Base-by-base conservation (phyloP, 106 monocot species). In the Apostasia shenzhenica region DNA sequence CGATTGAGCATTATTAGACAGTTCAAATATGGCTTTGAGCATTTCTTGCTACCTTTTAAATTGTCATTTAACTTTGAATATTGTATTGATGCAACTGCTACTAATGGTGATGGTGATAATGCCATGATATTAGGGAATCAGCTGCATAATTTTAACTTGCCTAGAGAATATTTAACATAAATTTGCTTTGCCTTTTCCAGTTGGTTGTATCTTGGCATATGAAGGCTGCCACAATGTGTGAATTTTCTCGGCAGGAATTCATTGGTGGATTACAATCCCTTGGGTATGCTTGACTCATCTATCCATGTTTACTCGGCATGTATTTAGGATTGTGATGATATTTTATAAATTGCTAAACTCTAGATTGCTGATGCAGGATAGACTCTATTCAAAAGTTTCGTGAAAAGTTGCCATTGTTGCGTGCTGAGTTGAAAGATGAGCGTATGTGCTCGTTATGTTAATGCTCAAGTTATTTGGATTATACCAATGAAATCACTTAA, bases 201-300 rank as follows among this genome's bases (percentile, higher is more conserved):
- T 75, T 95, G 63, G 91, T 95, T 71, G 44, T 95, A 64, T 95
- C 95, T 41, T 95, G 95, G 95, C 91, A 95, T 55, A 95, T 95
- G 95, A 95, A 95, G 73, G 95, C 95, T 77, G 88, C 91, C 41
- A 95, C 91, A 5, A 95, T 95, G 95, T 95, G 95, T 86, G 95
- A 95, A 77, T 95, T 84, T 61, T 89, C 95, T 66, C 69, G 72
- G 54, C 84, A 95, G 61, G 95, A 95, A 67, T 95, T 95, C 60
- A 79, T 84, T 68, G 73, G 78, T 83, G 95, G 95, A 65, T 66
- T 92, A 47, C 95, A 92, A 74, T 86, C 80, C 46, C 82, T 95
- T 26, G 95, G 92, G 95, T 95, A 71, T 80, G 75, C 50, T 39
- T 46, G 68, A 1, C 43, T 11, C 37, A 2, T 43, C 4, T 65